Conservation (phyloP, 352 stramenopile species). For the Phytophthora syringae region DNA sequence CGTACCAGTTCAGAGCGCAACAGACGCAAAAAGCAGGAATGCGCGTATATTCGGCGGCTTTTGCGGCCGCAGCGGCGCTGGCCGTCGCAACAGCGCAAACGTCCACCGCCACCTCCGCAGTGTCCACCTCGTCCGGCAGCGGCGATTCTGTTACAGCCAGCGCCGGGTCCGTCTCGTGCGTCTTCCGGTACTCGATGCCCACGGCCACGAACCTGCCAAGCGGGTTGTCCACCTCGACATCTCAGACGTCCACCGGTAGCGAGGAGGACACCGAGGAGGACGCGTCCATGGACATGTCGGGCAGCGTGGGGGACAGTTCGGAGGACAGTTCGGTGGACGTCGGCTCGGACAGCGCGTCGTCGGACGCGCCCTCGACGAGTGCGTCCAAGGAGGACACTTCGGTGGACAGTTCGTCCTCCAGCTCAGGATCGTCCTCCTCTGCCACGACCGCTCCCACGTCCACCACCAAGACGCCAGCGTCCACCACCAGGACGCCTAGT, state of each 20-base stretch:
- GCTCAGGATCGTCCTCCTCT: constrained; percentile 14
- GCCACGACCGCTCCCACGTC: no score
- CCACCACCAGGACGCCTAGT: constrained; percentile 32
- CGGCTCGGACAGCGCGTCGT: constrained; percentile 18
- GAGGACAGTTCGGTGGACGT: constrained; percentile 12
- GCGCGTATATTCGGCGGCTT: constrained; percentile 22
- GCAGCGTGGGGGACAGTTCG: constrained; percentile 29
- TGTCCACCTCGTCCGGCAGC: constrained; percentile 51
- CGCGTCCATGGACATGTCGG: constrained; percentile 20
- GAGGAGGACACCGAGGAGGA: constrained; percentile 10
- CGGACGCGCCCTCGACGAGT: not conserved
- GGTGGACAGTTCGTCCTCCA: constrained; percentile 10
- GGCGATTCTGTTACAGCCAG: constrained; percentile 18
- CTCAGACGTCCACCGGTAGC: constrained; percentile 28
- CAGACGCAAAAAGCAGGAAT: constrained; percentile 6
- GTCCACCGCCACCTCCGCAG: constrained; percentile 37
- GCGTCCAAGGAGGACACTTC: not conserved
- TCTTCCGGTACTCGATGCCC: constrained; percentile 64
- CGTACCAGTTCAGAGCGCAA: not conserved
- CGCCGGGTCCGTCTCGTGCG: constrained; percentile 43
- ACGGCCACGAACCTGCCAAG: constrained; percentile 53
- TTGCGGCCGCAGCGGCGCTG: constrained; percentile 19
- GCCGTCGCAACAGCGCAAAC: constrained; percentile 38
- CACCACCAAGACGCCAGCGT: constrained; percentile 29
- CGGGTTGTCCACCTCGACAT: constrained; percentile 32